These are phyloP conservation scores for Scenedesmus sp. DNA, from an alignment of 163 green algal genomes.

Conservation along the genomic window DNA sequence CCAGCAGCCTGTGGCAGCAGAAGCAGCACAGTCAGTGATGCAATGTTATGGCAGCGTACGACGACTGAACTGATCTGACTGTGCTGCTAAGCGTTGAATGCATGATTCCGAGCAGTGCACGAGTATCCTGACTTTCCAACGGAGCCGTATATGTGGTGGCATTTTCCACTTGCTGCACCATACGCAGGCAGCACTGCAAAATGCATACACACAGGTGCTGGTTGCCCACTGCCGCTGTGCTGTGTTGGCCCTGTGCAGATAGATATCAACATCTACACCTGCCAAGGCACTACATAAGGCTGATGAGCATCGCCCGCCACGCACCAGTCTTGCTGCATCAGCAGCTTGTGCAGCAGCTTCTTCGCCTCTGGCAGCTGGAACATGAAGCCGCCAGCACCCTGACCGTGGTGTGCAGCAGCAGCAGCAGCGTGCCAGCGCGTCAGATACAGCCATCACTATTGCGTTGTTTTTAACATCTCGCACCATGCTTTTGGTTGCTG, in stretches of 20 bases:
- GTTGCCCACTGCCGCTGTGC: background rate
- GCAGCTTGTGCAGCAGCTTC: conserved; percentile 14
- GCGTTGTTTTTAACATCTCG: background rate
- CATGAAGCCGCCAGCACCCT: conserved; percentile 4
- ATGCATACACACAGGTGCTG: background rate
- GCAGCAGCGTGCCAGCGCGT: background rate
- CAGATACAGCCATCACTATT: background rate
- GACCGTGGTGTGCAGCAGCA: no score
- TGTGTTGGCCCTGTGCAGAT: background rate
- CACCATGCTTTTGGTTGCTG: background rate
- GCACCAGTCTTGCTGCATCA: conserved; percentile 18
- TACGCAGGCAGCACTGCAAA: background rate
- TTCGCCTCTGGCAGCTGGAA: conserved; percentile 22
- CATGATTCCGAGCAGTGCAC: background rate
- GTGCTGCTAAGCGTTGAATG: background rate
- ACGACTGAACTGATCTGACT: background rate
- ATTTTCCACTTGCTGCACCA: background rate
- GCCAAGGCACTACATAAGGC: background rate
- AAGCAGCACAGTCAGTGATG: background rate
- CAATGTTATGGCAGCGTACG: background rate
- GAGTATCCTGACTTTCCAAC: background rate
- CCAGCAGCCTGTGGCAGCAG: background rate
- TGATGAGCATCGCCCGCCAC: background rate
- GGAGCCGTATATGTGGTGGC: background rate
- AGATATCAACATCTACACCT: background rate